phyloP scores from a whole-genome alignment of 2,329 filamentous ascomycete genomes.

The Alternaria arbusti region DNA sequence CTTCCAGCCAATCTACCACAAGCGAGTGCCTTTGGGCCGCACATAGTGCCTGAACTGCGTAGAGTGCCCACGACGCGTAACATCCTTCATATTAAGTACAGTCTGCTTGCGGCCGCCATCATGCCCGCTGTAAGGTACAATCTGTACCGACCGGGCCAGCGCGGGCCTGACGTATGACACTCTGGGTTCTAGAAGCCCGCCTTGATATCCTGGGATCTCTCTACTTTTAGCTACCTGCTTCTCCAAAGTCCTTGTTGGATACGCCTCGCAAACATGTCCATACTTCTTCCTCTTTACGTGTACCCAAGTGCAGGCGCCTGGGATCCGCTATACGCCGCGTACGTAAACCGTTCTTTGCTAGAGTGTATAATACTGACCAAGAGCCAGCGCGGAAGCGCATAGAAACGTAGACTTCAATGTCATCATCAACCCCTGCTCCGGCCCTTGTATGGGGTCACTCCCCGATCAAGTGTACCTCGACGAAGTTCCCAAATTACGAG shows the following conservation, averaged over 20 bases:
- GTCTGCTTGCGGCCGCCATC: too few relatives aligned
- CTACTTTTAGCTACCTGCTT: background rate
- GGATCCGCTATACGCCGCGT: slow-evolving; percentile 57
- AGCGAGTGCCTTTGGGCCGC: too few relatives aligned
- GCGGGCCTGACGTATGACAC: background rate
- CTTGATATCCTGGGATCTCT: background rate
- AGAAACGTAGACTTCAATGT: slow-evolving; percentile 59
- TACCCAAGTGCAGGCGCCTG: slow-evolving; percentile 58
- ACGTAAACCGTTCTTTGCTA: slow-evolving; percentile 5
- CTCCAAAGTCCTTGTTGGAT: background rate
- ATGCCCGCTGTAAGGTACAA: slow-evolving; percentile 11
- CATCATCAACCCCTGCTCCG: slow-evolving; percentile 57
- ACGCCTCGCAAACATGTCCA: slow-evolving; percentile 32
- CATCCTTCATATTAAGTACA: too few relatives aligned
- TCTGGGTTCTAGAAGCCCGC: background rate
- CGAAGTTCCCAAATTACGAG: slow-evolving; percentile 52
- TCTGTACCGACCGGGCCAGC: background rate
- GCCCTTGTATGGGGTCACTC: slow-evolving; percentile 37
- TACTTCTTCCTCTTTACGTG: slow-evolving; percentile 60
- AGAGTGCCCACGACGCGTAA: too few relatives aligned
- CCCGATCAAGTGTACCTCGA: slow-evolving; percentile 37
- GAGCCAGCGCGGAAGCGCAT: slow-evolving; percentile 35
- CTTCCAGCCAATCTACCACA: too few relatives aligned
- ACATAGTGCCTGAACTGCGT: too few relatives aligned
- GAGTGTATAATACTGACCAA: background rate